phyloP scores from a whole-genome alignment of 2,329 filamentous ascomycete genomes.

The Chrysoporthe austroafricana region DNA sequence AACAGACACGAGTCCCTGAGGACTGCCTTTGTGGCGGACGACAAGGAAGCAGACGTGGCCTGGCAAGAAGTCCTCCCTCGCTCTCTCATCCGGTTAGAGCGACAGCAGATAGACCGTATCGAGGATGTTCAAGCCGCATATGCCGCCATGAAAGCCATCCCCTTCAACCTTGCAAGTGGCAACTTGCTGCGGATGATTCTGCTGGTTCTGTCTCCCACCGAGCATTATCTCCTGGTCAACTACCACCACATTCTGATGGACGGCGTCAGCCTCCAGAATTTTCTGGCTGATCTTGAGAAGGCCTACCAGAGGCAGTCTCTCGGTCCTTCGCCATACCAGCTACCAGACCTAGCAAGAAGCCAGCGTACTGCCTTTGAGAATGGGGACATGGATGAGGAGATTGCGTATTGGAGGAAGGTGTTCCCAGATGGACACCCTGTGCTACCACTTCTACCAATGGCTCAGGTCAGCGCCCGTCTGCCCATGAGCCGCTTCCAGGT shows the following conservation, averaged over 20 bases:
- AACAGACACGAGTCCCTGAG: conserved; percentile 40
- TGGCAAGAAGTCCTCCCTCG: neutral
- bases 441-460: conserved; percentile 4
- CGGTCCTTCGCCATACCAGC: conserved; percentile 36
- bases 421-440: neutral
- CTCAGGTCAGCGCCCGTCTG: conserved; percentile 31
- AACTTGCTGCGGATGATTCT: conserved; percentile 29
- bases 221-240: conserved; percentile 46
- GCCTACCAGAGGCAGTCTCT: conserved; percentile 41
- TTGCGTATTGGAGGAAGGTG: conserved; percentile 5
- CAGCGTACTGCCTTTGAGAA: conserved; percentile 37
- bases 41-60: conserved; percentile 30
- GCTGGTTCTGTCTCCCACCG: conserved; percentile 39
- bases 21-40: conserved; percentile 36
- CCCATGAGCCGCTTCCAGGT: conserved; percentile 18
- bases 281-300: conserved; percentile 43
- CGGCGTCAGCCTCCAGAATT: conserved; percentile 13
- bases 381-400: conserved; percentile 34
- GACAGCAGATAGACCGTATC: conserved; percentile 38
- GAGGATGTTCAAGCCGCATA: conserved; percentile 44
- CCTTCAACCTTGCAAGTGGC: neutral
- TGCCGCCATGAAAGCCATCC: conserved; percentile 34
- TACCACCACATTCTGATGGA: conserved; percentile 23
- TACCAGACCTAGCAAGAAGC: conserved; percentile 38
- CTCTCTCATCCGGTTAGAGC: conserved; percentile 23